phyloP scores from a whole-genome alignment of 768 basidiomycete species.

The Fomitopsis serialis region DNA sequence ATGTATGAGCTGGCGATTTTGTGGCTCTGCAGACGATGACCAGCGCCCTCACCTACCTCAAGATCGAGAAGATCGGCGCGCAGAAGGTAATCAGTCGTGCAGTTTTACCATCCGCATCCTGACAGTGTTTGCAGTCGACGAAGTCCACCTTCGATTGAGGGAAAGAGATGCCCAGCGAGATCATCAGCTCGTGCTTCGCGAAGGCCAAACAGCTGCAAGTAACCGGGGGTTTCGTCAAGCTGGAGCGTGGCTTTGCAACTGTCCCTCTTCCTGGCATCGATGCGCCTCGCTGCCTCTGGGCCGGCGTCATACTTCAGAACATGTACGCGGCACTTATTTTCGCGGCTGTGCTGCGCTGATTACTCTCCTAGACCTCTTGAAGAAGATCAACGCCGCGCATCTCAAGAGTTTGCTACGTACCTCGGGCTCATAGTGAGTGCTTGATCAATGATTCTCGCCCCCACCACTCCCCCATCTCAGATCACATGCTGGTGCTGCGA shows the following conservation, averaged over 20 bases:
- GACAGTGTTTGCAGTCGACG: slow-evolving; percentile 51
- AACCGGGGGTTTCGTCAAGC: slow-evolving; percentile 82
- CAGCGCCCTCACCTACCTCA: slow-evolving; percentile 94
- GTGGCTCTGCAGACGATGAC: slow-evolving; percentile 90
- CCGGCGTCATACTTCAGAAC: slow-evolving; percentile 95
- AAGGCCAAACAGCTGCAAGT: slow-evolving; percentile 75
- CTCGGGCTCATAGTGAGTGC: too few species aligned
- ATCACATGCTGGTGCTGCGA: too few species aligned
- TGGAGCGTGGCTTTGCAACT: slow-evolving; percentile 95
- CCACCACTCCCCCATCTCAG: too few species aligned
- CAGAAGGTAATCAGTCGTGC: slow-evolving; percentile 51
- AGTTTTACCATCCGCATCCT: slow-evolving; percentile 3
- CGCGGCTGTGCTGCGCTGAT: slow-evolving; percentile 2
- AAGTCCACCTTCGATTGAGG: slow-evolving; percentile 87
- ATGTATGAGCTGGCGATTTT: slow-evolving; percentile 97
- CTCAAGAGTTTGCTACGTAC: too few species aligned
- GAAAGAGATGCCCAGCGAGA: slow-evolving; percentile 92
- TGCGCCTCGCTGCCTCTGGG: slow-evolving; percentile 98
- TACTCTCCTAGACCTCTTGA: slow-evolving; percentile 69
- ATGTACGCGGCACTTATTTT: slow-evolving; percentile 47
- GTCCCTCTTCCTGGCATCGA: slow-evolving; percentile 96
- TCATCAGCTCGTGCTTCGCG: slow-evolving; percentile 76
- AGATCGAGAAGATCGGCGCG: slow-evolving; percentile 93
- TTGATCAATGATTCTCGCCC: too few species aligned
- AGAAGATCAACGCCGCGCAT: slow-evolving; percentile 91